These are phyloP conservation scores for Helicosporidium sp. DNA, from an alignment of 139 green algal genomes.

Conservation along the genomic window DNA sequence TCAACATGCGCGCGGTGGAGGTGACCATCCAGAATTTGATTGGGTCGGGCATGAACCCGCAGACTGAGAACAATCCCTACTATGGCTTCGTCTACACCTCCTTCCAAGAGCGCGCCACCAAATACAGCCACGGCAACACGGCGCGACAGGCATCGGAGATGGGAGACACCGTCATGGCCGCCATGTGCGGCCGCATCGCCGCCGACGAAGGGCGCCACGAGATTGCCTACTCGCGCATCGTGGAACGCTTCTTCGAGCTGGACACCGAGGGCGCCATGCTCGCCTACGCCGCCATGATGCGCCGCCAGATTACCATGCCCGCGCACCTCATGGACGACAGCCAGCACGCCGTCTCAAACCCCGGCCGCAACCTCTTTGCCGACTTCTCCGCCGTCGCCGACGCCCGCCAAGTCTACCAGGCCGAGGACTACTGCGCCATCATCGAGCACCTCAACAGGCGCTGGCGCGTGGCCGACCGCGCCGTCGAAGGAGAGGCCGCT, in stretches of 20 bases:
- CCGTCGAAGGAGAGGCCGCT: constrained; percentile 39
- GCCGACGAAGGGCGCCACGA: constrained; percentile 91
- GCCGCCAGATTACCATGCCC: constrained; percentile 96
- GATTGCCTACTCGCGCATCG: constrained; percentile 78
- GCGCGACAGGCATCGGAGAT: constrained; percentile 62
- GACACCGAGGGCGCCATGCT: constrained; percentile 76
- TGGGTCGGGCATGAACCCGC: constrained; percentile 79
- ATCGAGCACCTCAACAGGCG: constrained; percentile 62
- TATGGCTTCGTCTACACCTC: constrained; percentile 95
- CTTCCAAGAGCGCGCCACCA: constrained; percentile 90
- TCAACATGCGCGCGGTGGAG: constrained; percentile 55
- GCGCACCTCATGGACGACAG: constrained; percentile 91
- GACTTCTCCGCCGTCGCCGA: constrained; percentile 93
- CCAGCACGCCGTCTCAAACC: constrained; percentile 39
- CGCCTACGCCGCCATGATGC: constrained; percentile 95
- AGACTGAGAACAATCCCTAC: constrained; percentile 98
- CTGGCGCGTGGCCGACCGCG: constrained; percentile 52
- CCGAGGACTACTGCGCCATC: constrained; percentile 84
- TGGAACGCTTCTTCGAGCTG: constrained; percentile 64
- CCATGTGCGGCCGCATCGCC: constrained; percentile 79
- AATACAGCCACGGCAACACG: constrained; percentile 90
- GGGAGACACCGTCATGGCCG: constrained; percentile 56
- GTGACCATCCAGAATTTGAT: constrained; percentile 97
- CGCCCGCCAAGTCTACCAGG: constrained; percentile 42
- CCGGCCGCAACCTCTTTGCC: constrained; percentile 59